Percentiles rank a stretch among this genome's conserved stretches.
Conservation (phyloP, 2,329 filamentous ascomycete genomes). For the Aspergillus aculeatinus region DNA sequence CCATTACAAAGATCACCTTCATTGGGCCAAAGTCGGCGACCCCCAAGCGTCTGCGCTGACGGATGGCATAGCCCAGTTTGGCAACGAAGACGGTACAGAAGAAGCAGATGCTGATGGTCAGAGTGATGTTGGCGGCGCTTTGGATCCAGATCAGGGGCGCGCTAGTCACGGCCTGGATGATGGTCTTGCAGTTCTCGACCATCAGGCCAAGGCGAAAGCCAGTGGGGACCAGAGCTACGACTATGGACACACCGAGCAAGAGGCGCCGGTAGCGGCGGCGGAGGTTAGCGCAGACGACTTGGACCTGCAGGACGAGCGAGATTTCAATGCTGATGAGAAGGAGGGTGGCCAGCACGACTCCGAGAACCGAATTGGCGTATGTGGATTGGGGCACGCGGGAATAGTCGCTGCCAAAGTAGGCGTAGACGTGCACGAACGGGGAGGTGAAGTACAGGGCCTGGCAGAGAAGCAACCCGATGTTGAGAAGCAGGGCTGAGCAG, state of each 20-base stretch:
- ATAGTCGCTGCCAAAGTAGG: slow-evolving; percentile 57
- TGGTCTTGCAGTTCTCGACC: slow-evolving; percentile 49
- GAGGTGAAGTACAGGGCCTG: slow-evolving; percentile 58
- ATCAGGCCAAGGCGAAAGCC: slow-evolving; percentile 55
- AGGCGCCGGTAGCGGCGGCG: slow-evolving; percentile 42
- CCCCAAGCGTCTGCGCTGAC: slow-evolving; percentile 56
- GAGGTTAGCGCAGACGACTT: slow-evolving; percentile 60
- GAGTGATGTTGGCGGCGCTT: slow-evolving; percentile 50
- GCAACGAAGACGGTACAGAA: slow-evolving; percentile 62
- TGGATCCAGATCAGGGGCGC: slow-evolving; percentile 40
- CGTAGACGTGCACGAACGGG: slow-evolving; percentile 62
- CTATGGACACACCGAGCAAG: slow-evolving; percentile 49
- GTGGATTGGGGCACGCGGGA: slow-evolving; percentile 47
- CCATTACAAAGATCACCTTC: slow-evolving; percentile 67
- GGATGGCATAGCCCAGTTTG: slow-evolving; percentile 61
- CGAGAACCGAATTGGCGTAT: slow-evolving; percentile 50
- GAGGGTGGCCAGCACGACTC: slow-evolving; percentile 52
- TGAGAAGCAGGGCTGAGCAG: slow-evolving; percentile 57
- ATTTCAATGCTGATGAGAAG: slow-evolving; percentile 56
- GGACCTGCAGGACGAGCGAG: slow-evolving; percentile 63
- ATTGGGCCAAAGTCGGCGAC: slow-evolving; percentile 63
- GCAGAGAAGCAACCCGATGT: slow-evolving; percentile 54
- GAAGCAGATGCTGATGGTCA: slow-evolving; percentile 59
- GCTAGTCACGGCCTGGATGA: slow-evolving; percentile 35
- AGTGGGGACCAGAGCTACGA: slow-evolving; percentile 53